Evolutionary conservation across 2,329 filamentous ascomycete genomes (phyloP), one percentile per base, ranked within the genome.

Genomic region (Berkeleyomyces rouxiae): DNA sequence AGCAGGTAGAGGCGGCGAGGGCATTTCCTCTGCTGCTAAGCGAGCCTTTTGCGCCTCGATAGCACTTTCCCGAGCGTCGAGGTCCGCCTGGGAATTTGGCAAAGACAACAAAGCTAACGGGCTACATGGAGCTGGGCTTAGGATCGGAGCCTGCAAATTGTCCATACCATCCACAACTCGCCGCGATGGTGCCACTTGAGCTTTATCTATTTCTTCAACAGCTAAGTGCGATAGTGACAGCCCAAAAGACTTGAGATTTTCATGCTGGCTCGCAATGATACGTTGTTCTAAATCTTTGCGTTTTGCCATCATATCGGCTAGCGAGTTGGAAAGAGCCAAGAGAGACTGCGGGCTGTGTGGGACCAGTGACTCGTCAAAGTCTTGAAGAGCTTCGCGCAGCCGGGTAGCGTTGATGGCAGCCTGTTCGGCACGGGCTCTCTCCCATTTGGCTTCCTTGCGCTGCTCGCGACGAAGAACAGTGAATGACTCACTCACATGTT

Each of bases 341-440:
- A 83, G 72, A 65, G 78, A 73, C 57, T 70, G 65, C 2, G 75
- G 76, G 2, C 74, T 75, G 49, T 75, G 73, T 0, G 75, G 75
- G 7, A 60, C 58, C 49, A 63, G 59, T 5, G 31, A 13, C 11
- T 55, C 47, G 39, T 63, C 61, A 55, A 63, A 65, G 40, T 58
- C 59, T 13, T 58, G 39, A 42, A 62, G 59, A 36, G 77, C 77
- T 68, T 83, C 80, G 59, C 75, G 71, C 13, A 75, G 69, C 51
- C 75, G 76, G 64, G 85, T 88, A 69, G 85, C 80, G 66, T 91
- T 85, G 66, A 97, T 88, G 9, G 83, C 87, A 70, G 96, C 87
- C 68, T 89, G 84, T 72, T 96, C 90, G 61, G 86, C 82, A 66
- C 87, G 84, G n/a, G 93, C 93, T 68, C 93, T 81, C 71, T 97